Evolutionary conservation across 2,329 filamentous ascomycete genomes (phyloP), one percentile per base, ranked within the genome.

Genomic region (Penicillium sp.): DNA sequence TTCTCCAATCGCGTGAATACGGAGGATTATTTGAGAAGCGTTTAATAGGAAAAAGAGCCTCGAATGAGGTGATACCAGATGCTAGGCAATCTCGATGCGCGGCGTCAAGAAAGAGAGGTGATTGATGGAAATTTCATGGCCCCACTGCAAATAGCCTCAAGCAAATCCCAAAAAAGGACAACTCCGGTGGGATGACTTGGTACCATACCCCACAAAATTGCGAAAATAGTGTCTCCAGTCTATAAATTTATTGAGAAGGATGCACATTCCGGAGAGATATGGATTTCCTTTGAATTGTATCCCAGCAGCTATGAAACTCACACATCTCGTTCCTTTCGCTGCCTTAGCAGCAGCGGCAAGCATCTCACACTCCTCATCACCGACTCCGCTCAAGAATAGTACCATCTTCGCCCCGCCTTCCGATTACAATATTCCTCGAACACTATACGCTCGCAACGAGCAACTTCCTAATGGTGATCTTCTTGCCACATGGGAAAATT

Each of bases 401-500:
- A 38, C 34, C 9, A 5, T 79, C 54, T 79, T 74, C 58, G 63
- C 65, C 6, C 76, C 77, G 7, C 76, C 76, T 4, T 67, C 70
- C 2, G 66, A 73, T 58, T 80, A 76, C 62, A 76, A 65, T 24
- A 67, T 75, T 36, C 77, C 76, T 0, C 72, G 79, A 13, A 78
- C 76, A 0, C 72, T 81, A 12, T 83, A 82, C 60, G 79, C 80
- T 2, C 77, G 79, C 28, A 78, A 76, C 16, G 58, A 74, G 36
- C 73, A 74, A 5, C 71, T 79, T 42, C 68, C 78, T 47, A 67
- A 74, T 16, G 70, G 76, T 24, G 70, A 74, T 49, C 65, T 82
- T 2, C 74, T 82, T 9, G 75, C 78, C 10, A 82, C 79, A 23
- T 82, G 79, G 79, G 79, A 81, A 58, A 81, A 81, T 64, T 81